Conservation (phyloP, 345 rosid species). For the Lepidium didymum region DNA sequence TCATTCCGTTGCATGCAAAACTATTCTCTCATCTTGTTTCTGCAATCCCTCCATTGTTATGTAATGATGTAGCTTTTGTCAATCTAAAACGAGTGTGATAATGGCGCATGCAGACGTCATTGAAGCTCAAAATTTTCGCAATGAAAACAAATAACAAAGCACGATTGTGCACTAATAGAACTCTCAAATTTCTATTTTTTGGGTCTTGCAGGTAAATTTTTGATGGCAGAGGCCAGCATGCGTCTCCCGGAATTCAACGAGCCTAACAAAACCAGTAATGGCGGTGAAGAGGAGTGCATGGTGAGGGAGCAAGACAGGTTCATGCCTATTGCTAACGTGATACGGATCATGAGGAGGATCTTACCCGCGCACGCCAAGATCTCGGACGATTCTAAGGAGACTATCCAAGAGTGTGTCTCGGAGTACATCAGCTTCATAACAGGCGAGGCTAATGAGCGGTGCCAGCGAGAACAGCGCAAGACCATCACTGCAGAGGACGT, state of each 20-base stretch:
- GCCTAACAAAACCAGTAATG: slow-evolving; percentile 10
- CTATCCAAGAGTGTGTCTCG: slow-evolving; percentile 91
- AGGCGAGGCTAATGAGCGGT: slow-evolving; percentile 92
- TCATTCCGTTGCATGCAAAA: slow-evolving; percentile 14
- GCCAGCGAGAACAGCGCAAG: slow-evolving; percentile 95
- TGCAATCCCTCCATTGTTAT: slow-evolving; percentile 1
- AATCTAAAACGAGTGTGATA: background rate
- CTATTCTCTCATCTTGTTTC: background rate
- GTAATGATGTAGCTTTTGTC: background rate
- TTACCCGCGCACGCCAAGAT: slow-evolving; percentile 89
- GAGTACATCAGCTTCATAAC: slow-evolving; percentile 98
- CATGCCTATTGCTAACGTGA: slow-evolving; percentile 95
- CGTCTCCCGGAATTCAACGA: slow-evolving; percentile 30
- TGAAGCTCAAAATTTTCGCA: background rate
- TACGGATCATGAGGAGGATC: slow-evolving; percentile 83
- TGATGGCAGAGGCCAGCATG: slow-evolving; percentile 27
- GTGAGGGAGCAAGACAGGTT: slow-evolving; percentile 89
- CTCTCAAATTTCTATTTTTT: background rate
- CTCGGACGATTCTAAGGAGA: slow-evolving; percentile 93
- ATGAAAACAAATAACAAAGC: background rate
- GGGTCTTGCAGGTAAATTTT: slow-evolving; percentile 10
- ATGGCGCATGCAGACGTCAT: slow-evolving; percentile 19
- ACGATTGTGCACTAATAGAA: background rate
- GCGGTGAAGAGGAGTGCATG: slow-evolving; percentile 46
- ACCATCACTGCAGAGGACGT: slow-evolving; percentile 93